Base-by-base conservation (phyloP, 495 filamentous ascomycete genomes). In the Entonaema liquescens region DNA sequence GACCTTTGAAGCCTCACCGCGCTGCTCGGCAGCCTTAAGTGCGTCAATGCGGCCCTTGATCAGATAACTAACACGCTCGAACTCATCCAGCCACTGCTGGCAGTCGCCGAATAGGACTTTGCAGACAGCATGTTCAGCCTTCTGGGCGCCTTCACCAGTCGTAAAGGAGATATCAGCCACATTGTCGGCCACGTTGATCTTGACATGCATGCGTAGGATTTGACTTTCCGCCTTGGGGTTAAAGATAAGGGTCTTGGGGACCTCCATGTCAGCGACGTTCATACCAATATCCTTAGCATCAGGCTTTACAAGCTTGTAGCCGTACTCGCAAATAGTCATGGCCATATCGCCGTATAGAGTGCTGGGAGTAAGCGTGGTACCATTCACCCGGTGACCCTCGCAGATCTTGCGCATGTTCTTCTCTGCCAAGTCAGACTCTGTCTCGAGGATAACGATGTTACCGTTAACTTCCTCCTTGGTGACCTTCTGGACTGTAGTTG, bases 271-370 rank as follows among this genome's bases (percentile, higher is more conserved):
- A 38, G 84, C 84, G 36, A 91, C 85, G 70, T 92, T 86, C 68
- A 88, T 82, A 5, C 83, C 85, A 36, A 86, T 79, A n/a, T 83
- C 81, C 67, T 85, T 81, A 17, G 77, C 74, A 8, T 86, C 83
- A 1, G 86, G 86, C 33, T 85, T 83, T 57, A 87, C 76, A 42
- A 88, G 81, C 62, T 87, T 84, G 58, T 91, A 86, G 26, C 89
- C 80, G 68, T 92, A 93, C 26, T 93, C 86, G 65, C 84, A 89
- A 42, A 92, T 78, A 0, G 92, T 93, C 65, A 92, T 85, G 12
- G 90, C 91, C 82, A 93, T 92, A 76, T 95, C 92, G 26, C 88
- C 91, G 65, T 93, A 93, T 1, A 94, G 78, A 2, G 90, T 87
- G 25, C 83, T 85, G 3, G 85, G 83, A 42, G 82, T 86, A 11